Percentiles rank a stretch among this genome's conserved stretches.
Evolutionary conservation across 192 early-diverging fungal genomes (phyloP).

Genomic region (Backusella australiensis): DNA sequence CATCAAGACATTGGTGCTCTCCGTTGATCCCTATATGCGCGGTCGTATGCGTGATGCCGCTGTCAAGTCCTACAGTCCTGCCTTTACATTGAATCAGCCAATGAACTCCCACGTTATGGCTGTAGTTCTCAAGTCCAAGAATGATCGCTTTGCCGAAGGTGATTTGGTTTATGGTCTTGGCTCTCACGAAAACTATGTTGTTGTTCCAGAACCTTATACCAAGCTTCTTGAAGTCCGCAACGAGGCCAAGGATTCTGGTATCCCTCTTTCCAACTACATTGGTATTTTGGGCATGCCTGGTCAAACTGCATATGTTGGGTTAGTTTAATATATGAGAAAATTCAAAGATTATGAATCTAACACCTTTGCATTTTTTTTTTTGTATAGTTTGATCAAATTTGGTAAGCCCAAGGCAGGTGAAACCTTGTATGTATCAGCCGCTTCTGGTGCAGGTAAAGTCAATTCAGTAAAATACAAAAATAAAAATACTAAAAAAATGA

Average conservation of each 20-base stretch:
- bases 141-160: slow-evolving; percentile 53
- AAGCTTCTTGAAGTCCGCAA: slow-evolving; percentile 33
- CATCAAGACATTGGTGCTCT: slow-evolving; percentile 63
- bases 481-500: background rate
- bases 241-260: slow-evolving; percentile 33
- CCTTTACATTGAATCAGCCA: slow-evolving; percentile 59
- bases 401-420: slow-evolving; percentile 79
- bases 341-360: too few relatives aligned
- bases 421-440: slow-evolving; percentile 81
- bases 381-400: slow-evolving; percentile 44
- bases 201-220: slow-evolving; percentile 28
- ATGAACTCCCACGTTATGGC: slow-evolving; percentile 59
- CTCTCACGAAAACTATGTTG: background rate
- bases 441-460: slow-evolving; percentile 47
- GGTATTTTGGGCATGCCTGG: slow-evolving; percentile 80
- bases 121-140: slow-evolving; percentile 65
- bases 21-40: slow-evolving; percentile 76
- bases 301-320: slow-evolving; percentile 67
- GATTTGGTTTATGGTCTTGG: slow-evolving; percentile 57
- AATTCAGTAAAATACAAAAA: background rate
- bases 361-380: too few relatives aligned
- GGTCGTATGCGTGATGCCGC: slow-evolving; percentile 56
- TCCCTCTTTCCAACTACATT: slow-evolving; percentile 57
- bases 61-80: slow-evolving; percentile 39
- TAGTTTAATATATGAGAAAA: background rate